These are phyloP conservation scores for Colletotrichum endophyticum DNA, from an alignment of 2,329 filamentous ascomycete species.

Conservation along the genomic window DNA sequence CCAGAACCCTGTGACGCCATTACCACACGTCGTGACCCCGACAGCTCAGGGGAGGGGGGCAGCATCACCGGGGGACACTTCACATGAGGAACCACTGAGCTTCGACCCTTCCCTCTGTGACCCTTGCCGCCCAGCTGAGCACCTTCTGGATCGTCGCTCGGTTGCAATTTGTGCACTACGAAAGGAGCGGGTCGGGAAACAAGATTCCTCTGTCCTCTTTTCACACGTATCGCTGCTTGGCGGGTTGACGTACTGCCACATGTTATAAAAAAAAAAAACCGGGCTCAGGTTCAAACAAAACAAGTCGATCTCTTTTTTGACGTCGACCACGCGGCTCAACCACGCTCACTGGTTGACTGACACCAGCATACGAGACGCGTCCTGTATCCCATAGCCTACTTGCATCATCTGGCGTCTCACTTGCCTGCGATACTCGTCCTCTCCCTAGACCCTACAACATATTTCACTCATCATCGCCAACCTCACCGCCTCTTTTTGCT, in stretches of 20 bases:
- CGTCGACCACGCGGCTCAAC: neutral
- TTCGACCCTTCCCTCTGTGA: neutral
- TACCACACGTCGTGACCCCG: neutral
- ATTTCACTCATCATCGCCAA: neutral
- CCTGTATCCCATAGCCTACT: neutral
- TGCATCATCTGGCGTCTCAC: slow-evolving; percentile 10
- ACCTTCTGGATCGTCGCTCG: neutral
- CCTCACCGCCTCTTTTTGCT: neutral
- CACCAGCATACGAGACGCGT: neutral
- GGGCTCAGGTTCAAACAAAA: neutral
- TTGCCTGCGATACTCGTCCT: neutral
- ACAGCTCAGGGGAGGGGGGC: neutral
- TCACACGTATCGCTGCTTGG: neutral
- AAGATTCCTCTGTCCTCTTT: neutral
- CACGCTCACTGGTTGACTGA: neutral
- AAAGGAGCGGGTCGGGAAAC: neutral
- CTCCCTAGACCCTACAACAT: neutral
- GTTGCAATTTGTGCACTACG: neutral
- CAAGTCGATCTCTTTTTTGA: neutral
- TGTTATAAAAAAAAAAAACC: neutral
- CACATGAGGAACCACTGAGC: neutral
- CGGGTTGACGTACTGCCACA: slow-evolving; percentile 6
- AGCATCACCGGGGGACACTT: neutral
- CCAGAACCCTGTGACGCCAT: slow-evolving; percentile 2
- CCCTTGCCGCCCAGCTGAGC: neutral